Evolutionary conservation across 495 filamentous ascomycete genomes (phyloP).

Genomic region (Clavariopsis aquatica): DNA sequence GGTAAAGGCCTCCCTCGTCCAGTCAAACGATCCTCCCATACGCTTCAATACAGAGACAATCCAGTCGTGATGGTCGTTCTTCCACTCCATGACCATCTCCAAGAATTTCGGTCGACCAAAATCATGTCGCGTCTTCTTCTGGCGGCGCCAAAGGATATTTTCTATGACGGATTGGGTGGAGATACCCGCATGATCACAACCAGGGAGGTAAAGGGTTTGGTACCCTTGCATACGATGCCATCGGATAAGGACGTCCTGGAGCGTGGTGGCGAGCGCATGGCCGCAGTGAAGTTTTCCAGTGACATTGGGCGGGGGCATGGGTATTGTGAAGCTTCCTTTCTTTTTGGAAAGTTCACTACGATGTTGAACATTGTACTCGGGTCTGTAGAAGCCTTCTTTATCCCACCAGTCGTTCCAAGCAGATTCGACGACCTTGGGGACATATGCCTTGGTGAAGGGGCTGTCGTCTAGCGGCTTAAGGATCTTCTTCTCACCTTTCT

Average conservation of each 20-base stretch:
- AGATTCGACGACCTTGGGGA: conserved; percentile 57
- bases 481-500: conserved; percentile 48
- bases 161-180: conserved; percentile 76
- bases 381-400: conserved; percentile 68
- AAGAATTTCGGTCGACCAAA: conserved; percentile 63
- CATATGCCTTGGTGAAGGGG: conserved; percentile 54
- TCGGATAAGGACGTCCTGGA: conserved; percentile 76
- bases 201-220: conserved; percentile 71
- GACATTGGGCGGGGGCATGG: conserved; percentile 77
- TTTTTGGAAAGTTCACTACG: conserved; percentile 61
- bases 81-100: conserved; percentile 69
- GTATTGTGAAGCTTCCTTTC: conserved; percentile 69
- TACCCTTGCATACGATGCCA: conserved; percentile 60
- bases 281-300: conserved; percentile 50
- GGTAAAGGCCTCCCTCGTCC: conserved; percentile 71
- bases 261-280: conserved; percentile 64
- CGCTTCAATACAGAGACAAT: conserved; percentile 60
- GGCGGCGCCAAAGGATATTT: conserved; percentile 70
- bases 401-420: conserved; percentile 64
- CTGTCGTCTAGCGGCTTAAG: conserved; percentile 46
- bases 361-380: conserved; percentile 61
- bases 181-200: conserved; percentile 77
- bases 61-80: conserved; percentile 65
- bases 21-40: conserved; percentile 65
- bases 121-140: conserved; percentile 66